Conservation (phyloP, 805 yeast genomes). For the Metschnikowia arizonensis region DNA sequence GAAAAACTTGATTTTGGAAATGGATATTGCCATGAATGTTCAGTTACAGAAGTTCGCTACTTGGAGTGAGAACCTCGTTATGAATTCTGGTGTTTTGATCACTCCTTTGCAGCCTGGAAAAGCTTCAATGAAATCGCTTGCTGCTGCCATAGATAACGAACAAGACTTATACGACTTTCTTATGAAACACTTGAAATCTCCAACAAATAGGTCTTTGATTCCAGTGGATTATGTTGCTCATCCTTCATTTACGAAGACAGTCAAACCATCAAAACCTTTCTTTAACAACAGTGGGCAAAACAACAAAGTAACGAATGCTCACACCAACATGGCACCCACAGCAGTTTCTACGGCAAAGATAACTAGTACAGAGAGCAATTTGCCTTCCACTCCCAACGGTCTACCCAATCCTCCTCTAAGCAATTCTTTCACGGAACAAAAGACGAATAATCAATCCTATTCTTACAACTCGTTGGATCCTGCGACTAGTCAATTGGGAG, state of each 20-base stretch:
- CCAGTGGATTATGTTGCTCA: conserved; percentile 73
- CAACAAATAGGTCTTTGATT: conserved; percentile 42
- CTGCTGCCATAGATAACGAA: conserved; percentile 77
- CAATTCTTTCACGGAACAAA: conserved; percentile 5
- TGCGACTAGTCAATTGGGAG: conserved; percentile 23
- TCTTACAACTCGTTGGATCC: conserved; percentile 34
- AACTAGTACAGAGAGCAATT: background rate
- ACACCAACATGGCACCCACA: background rate
- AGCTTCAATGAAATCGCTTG: conserved; percentile 71
- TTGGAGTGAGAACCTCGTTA: conserved; percentile 74
- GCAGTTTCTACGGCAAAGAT: background rate
- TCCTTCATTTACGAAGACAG: conserved; percentile 50
- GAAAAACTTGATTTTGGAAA: conserved; percentile 74
- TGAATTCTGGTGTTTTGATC: conserved; percentile 81
- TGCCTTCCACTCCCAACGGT: background rate
- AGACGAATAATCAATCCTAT: conserved; percentile 6
- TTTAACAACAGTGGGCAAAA: conserved; percentile 14
- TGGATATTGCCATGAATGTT: conserved; percentile 84
- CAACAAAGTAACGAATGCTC: conserved; percentile 3
- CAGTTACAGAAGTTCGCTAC: conserved; percentile 88
- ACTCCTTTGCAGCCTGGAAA: conserved; percentile 60
- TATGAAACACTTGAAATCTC: conserved; percentile 40
- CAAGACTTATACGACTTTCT: conserved; percentile 72
- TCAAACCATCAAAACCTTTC: conserved; percentile 31
- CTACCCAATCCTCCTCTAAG: conserved; percentile 1